A percentile compares a stretch with the other conserved stretches of the same genome.
Conservation (phyloP, 2,329 filamentous ascomycete genomes). For the Chrysoporthe cubensis region DNA sequence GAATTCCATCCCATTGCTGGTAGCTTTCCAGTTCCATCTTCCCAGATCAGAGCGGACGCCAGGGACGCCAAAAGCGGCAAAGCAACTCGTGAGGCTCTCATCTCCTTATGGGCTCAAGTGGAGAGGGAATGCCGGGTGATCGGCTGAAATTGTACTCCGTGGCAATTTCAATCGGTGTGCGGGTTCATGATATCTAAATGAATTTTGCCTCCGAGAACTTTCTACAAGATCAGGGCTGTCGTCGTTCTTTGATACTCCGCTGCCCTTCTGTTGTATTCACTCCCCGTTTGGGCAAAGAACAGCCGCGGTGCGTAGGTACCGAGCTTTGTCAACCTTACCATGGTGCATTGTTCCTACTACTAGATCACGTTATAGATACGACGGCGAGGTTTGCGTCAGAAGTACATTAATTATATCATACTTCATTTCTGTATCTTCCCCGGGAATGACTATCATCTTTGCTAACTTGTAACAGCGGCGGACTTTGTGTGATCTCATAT, state of each 20-base stretch:
- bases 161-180: not conserved
- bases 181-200: not conserved
- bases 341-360: not conserved
- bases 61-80: not conserved
- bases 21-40: slow-evolving; percentile 15
- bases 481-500: not conserved
- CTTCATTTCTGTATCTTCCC: not conserved
- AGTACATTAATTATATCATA: no score
- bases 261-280: slow-evolving; percentile 4
- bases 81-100: not conserved
- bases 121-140: not conserved
- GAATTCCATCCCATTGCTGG: slow-evolving; percentile 22
- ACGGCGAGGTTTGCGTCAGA: not conserved
- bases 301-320: not conserved
- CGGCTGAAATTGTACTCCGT: not conserved
- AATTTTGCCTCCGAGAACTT: not conserved
- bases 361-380: not conserved
- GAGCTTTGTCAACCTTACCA: not conserved
- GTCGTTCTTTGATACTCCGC: not conserved
- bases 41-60: slow-evolving; percentile 1
- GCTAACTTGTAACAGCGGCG: no score
- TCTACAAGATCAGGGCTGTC: not conserved
- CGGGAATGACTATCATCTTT: no score
- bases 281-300: not conserved
- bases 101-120: not conserved